Base-by-base conservation (phyloP, 305 asterid species). In the Rubia tinctorum region DNA sequence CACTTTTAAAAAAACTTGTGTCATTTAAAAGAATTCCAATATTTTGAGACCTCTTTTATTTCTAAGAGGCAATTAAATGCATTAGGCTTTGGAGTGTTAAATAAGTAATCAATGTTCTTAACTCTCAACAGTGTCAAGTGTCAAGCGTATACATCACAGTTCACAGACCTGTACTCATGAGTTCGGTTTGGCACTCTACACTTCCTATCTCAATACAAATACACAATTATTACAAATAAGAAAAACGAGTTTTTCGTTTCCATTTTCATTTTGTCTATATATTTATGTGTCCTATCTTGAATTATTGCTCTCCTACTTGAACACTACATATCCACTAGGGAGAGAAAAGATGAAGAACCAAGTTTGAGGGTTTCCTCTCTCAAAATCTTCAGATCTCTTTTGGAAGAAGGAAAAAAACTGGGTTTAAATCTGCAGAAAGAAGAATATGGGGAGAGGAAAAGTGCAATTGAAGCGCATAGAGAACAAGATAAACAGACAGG, bases 401-500 rank as follows among this genome's bases (percentile, higher is more conserved):
- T 8, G 11, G 3, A 55, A 12, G 53, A 45, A 12, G 2, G 6
- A 51, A 1, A 53, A 53, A 18, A 53, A 53, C 8, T 20, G 5
- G 62, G 27, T n/a, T 22, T 22, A 9, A 1, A 23, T 20, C 37
- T 8, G 11, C 40, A 25, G 37, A 18, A 12, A 47, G 25, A 6
- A 53, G 59, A 40, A 47, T 37, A 62, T 89, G 97, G 97, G 97
- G 82, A 89, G 97, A 84, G 96, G 97, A 27, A 91, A 89, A 81
- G 97, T 91, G 15, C 79, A 90, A 81, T 56, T 91, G 88, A 90
- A 82, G 85, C 80, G 90, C 45, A 90, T 91, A 79, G 97, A 90
- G 77, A 90, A 90, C 90, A 91, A 90, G 87, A 89, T 91, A 59
- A 89, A 91, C 80, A 83, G 92, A 56, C 97, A 89, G 73, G 94